Percentiles rank a stretch among this genome's conserved stretches.
Conservation (phyloP, 495 filamentous ascomycete genomes). For the Umbilicaria muhlenbergii region DNA sequence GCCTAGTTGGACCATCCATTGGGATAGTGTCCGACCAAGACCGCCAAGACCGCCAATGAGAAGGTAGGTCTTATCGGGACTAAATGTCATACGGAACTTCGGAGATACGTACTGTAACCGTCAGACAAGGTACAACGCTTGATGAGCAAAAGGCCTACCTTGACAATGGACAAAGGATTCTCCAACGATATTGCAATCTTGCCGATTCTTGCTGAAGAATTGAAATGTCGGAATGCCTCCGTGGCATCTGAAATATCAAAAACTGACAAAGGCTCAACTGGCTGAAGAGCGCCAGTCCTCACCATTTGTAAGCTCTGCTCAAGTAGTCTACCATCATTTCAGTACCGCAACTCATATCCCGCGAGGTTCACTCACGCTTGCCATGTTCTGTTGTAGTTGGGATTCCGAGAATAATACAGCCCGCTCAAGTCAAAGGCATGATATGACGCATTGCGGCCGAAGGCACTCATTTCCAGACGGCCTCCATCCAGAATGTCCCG, state of each 20-base stretch:
- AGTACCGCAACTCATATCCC: background rate
- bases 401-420: too few relatives aligned
- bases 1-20: conserved; percentile 20
- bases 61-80: conserved; percentile 13
- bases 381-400: background rate
- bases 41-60: conserved; percentile 23
- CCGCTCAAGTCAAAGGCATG: too few relatives aligned
- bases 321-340: background rate
- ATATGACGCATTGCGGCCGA: background rate
- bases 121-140: too few relatives aligned
- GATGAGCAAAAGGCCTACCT: background rate
- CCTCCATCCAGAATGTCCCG: conserved; percentile 2
- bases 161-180: background rate
- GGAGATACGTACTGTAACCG: background rate
- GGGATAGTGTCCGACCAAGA: conserved; percentile 19
- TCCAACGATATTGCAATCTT: conserved; percentile 3
- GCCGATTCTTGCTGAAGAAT: background rate
- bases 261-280: background rate
- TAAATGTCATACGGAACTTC: background rate
- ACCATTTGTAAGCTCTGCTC: background rate
- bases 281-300: background rate
- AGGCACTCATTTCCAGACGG: background rate
- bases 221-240: background rate
- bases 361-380: background rate
- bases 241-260: background rate